Evolutionary conservation across 768 basidiomycete species (phyloP).

Genomic region (Kwoniella botswanensis): DNA sequence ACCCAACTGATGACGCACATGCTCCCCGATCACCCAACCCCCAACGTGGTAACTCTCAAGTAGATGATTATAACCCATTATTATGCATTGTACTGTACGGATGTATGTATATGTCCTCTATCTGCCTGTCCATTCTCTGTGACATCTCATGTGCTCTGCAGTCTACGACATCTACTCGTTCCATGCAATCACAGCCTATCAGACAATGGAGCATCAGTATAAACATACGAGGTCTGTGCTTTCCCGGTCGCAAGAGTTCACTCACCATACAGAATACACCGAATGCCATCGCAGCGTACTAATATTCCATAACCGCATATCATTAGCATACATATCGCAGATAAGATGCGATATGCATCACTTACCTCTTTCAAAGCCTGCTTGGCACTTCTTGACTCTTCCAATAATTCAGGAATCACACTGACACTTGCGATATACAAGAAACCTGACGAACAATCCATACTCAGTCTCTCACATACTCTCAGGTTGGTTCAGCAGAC

Average conservation of each 20-base stretch:
- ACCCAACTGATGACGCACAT: constrained; percentile 17
- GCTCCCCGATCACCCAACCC: neutral
- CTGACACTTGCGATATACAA: constrained; percentile 92
- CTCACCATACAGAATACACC: constrained; percentile 82
- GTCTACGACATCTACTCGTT: constrained; percentile 49
- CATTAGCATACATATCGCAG: too few species aligned
- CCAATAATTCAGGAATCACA: constrained; percentile 82
- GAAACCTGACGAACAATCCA: constrained; percentile 64
- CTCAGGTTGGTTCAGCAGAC: constrained; percentile 4
- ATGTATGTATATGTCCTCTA: too few species aligned
- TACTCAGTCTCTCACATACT: neutral
- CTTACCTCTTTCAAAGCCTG: constrained; percentile 90
- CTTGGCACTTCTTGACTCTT: constrained; percentile 82
- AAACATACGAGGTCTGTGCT: neutral
- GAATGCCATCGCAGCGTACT: constrained; percentile 91
- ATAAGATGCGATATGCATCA: neutral
- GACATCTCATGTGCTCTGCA: neutral
- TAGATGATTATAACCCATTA: neutral
- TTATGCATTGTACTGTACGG: neutral
- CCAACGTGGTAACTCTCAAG: neutral
- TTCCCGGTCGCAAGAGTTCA: neutral
- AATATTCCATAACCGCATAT: constrained; percentile 7
- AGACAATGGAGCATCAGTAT: neutral
- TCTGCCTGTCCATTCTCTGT: too few species aligned
- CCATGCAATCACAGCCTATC: constrained; percentile 56